phyloP scores from a whole-genome alignment of 345 rosid species.

The Linum lewisii region DNA sequence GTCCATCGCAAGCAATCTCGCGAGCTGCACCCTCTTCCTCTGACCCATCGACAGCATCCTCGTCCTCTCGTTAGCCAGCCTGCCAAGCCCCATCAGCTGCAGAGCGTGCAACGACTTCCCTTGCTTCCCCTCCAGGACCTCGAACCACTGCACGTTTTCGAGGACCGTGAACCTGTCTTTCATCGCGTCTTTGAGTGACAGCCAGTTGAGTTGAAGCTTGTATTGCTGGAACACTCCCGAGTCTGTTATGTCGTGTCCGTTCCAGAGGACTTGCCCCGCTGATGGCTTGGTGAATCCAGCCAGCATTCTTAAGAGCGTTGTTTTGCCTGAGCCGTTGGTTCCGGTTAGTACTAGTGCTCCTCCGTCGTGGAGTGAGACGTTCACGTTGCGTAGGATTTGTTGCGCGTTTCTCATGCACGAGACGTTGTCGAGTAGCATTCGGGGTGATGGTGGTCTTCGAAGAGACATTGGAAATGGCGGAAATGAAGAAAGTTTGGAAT shows the following conservation, averaged over 20 bases:
- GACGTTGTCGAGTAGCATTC: conserved; percentile 70
- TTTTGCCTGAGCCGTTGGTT: conserved; percentile 73
- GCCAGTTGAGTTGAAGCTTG: conserved; percentile 90
- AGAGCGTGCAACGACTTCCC: conserved; percentile 73
- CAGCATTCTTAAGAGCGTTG: conserved; percentile 71
- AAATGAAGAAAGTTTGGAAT: neutral
- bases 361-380: conserved; percentile 67
- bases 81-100: conserved; percentile 82
- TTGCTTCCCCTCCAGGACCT: conserved; percentile 58
- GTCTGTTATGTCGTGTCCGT: conserved; percentile 67
- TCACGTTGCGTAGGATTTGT: conserved; percentile 66
- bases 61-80: conserved; percentile 68
- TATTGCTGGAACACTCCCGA: conserved; percentile 83
- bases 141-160: conserved; percentile 82
- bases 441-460: conserved; percentile 50
- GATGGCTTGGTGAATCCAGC: conserved; percentile 84
- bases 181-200: conserved; percentile 71
- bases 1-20: conserved; percentile 71
- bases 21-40: conserved; percentile 81
- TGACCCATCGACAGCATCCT: conserved; percentile 92
- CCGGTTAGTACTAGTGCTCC: conserved; percentile 78
- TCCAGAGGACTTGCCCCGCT: conserved; percentile 86
- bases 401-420: conserved; percentile 95
- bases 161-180: conserved; percentile 59
- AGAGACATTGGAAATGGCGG: conserved; percentile 43